phyloP scores from a whole-genome alignment of 371 early-diverging fungal genomes.

The Zopfochytrium polystomum region DNA sequence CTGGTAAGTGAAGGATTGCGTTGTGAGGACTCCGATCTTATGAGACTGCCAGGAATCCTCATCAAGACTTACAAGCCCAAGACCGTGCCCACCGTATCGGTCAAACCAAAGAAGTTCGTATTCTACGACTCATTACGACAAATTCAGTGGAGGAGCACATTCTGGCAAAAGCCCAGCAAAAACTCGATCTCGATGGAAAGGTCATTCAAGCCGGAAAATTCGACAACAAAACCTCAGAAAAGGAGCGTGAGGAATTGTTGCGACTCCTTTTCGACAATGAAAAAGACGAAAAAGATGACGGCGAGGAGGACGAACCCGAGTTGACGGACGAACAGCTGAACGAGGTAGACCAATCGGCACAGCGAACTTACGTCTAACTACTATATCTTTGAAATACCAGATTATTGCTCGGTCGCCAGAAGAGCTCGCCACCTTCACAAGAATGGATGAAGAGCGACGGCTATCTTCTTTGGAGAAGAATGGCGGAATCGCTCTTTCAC shows the following conservation, averaged over 20 bases:
- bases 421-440: conserved; percentile 66
- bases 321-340: conserved; percentile 84
- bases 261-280: conserved; percentile 79
- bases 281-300: conserved; percentile 63
- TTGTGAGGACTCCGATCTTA: neutral
- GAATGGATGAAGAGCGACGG: conserved; percentile 69
- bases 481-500: conserved; percentile 58
- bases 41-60: conserved; percentile 75
- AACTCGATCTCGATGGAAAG: conserved; percentile 95
- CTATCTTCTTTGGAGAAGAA: conserved; percentile 47
- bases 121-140: conserved; percentile 94
- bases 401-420: conserved; percentile 62
- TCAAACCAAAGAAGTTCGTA: conserved; percentile 99
- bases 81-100: conserved; percentile 99
- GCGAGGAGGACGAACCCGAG: conserved; percentile 67
- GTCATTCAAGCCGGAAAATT: conserved; percentile 99
- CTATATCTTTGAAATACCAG: conserved; percentile 1
- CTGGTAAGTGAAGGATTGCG: conserved; percentile 55
- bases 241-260: conserved; percentile 88
- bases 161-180: conserved; percentile 92
- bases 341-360: conserved; percentile 64
- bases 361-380: neutral
- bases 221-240: conserved; percentile 90
- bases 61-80: conserved; percentile 99
- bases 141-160: conserved; percentile 97